phyloP scores from a whole-genome alignment of 371 early-diverging fungal genomes.

The Mucor saturninus region DNA sequence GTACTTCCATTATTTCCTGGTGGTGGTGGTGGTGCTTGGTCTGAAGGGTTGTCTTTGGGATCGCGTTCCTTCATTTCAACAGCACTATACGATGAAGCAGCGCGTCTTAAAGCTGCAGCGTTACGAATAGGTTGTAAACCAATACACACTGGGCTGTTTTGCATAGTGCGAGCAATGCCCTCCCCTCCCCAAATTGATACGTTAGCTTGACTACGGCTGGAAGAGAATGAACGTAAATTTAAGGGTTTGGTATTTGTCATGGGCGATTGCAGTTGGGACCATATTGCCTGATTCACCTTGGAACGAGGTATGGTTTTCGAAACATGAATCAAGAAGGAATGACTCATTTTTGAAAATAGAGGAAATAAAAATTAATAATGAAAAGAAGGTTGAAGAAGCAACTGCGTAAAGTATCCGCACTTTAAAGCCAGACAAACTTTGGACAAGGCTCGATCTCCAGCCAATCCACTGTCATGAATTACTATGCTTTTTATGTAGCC shows the following conservation, averaged over 20 bases:
- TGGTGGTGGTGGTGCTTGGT: slow-evolving; percentile 25
- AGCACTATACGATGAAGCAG: slow-evolving; percentile 23
- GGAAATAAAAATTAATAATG: too few species aligned
- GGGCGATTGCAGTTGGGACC: slow-evolving; percentile 41
- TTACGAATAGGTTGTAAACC: slow-evolving; percentile 43
- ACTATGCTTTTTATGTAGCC: too few species aligned
- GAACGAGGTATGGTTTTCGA: slow-evolving; percentile 56
- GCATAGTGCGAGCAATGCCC: slow-evolving; percentile 29
- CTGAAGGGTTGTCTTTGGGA: slow-evolving; percentile 38
- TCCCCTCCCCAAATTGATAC: slow-evolving; percentile 49
- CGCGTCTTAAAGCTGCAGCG: slow-evolving; percentile 33
- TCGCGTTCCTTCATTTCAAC: slow-evolving; percentile 41
- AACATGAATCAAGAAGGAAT: slow-evolving; percentile 54
- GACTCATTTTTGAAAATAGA: slow-evolving; percentile 23
- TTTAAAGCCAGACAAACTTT: neutral
- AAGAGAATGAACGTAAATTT: slow-evolving; percentile 34
- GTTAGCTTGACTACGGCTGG: slow-evolving; percentile 32
- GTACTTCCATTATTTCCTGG: slow-evolving; percentile 9
- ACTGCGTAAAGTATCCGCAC: too few species aligned
- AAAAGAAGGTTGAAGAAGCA: too few species aligned
- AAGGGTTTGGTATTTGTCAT: slow-evolving; percentile 17
- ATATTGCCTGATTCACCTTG: slow-evolving; percentile 43
- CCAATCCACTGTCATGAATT: too few species aligned
- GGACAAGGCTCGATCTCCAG: too few species aligned
- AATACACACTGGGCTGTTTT: slow-evolving; percentile 32